phyloP scores from a whole-genome alignment of 1,139 yeast species.

The Nadsonia starkeyi-henricii region DNA sequence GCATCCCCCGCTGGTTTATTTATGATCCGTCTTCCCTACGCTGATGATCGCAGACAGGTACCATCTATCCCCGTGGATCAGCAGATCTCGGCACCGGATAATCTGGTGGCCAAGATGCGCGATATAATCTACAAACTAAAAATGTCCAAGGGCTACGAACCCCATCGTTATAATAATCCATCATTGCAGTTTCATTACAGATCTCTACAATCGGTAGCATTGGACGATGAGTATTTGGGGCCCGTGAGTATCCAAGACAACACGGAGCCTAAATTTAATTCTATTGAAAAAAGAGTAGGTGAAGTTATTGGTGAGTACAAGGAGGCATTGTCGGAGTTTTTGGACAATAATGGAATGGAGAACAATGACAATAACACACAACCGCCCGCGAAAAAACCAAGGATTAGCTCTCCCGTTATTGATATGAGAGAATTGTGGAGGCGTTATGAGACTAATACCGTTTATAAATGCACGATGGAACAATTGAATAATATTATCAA shows the following conservation, averaged over 20 bases:
- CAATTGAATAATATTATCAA: too few relatives aligned
- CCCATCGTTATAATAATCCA: constrained; percentile 52
- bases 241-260: constrained; percentile 21
- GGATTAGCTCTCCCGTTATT: too few relatives aligned
- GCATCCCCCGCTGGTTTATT: constrained; percentile 22
- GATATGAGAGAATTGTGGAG: too few relatives aligned
- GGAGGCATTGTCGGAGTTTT: too few relatives aligned
- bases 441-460: too few relatives aligned
- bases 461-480: too few relatives aligned
- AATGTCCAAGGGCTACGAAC: constrained; percentile 37
- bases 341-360: too few relatives aligned
- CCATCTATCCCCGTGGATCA: constrained; percentile 12
- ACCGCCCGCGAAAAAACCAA: too few relatives aligned
- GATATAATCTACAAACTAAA: constrained; percentile 29
- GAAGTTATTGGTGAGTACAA: constrained; percentile 11
- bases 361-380: too few relatives aligned
- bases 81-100: constrained; percentile 16
- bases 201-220: constrained; percentile 48
- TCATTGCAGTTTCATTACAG: constrained; percentile 52
- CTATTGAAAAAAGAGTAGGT: constrained; percentile 18
- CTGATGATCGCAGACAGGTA: constrained; percentile 24
- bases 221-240: constrained; percentile 40
- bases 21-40: constrained; percentile 25
- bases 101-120: constrained; percentile 25
- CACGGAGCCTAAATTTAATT: constrained; percentile 23